These are phyloP conservation scores for Vitis hybrid DNA, from an alignment of 177 flowering plant genomes.

Conservation along the genomic window DNA sequence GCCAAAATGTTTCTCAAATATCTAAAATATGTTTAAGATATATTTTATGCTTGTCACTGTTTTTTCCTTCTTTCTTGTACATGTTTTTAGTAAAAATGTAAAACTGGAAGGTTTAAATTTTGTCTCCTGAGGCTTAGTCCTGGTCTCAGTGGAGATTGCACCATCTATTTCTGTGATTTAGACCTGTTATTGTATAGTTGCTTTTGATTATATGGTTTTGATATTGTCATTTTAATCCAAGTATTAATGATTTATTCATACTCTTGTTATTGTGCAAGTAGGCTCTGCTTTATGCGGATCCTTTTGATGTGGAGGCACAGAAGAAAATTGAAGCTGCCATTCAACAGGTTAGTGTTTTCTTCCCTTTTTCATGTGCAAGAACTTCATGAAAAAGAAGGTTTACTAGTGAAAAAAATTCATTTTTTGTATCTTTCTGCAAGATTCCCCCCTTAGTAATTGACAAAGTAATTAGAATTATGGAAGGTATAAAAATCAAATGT, in stretches of 20 bases:
- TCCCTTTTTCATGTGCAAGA: neutral
- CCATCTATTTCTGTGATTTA: too few relatives aligned
- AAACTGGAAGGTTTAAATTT: too few relatives aligned
- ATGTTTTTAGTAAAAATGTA: too few relatives aligned
- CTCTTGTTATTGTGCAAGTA: slow-evolving; percentile 16
- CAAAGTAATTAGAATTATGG: neutral
- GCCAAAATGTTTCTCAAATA: too few relatives aligned
- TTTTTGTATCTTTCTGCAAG: neutral
- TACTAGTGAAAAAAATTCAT: neutral
- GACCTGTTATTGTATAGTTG: too few relatives aligned
- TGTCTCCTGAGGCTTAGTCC: too few relatives aligned
- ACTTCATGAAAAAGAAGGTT: neutral
- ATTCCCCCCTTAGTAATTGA: neutral
- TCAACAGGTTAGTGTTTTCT: slow-evolving; percentile 68
- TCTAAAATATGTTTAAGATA: too few relatives aligned
- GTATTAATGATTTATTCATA: slow-evolving; percentile 1
- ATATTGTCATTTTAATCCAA: neutral
- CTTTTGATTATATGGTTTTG: neutral
- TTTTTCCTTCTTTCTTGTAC: too few relatives aligned
- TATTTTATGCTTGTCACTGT: too few relatives aligned
- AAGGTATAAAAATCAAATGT: neutral
- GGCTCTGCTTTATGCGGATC: slow-evolving; percentile 94
- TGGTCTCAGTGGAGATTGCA: too few relatives aligned
- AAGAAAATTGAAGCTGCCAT: slow-evolving; percentile 96
- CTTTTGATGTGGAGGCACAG: slow-evolving; percentile 96